A percentile compares a stretch with the other conserved stretches of the same genome.
Conservation (phyloP, 2,329 filamentous ascomycete genomes). For the Ascochyta viciae-villosae region DNA sequence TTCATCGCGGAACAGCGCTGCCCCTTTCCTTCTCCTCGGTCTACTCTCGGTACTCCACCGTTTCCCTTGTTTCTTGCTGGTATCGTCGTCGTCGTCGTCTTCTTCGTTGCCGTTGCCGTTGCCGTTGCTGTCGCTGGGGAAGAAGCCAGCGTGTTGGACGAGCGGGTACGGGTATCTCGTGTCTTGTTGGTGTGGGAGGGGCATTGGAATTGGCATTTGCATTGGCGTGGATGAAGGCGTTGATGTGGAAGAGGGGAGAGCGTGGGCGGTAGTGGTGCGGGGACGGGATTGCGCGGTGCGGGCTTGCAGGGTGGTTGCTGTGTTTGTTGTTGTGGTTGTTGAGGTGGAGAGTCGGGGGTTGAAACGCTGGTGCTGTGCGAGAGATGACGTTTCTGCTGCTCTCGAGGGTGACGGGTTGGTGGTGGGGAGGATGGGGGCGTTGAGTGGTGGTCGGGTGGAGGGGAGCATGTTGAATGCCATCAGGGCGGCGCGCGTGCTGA, state of each 20-base stretch:
- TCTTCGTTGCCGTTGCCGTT: not conserved
- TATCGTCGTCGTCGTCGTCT: conserved; percentile 34
- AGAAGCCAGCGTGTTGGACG: conserved; percentile 54
- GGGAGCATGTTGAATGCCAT: conserved; percentile 35
- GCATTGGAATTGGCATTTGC: conserved; percentile 22
- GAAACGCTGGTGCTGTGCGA: not conserved
- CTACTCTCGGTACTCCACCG: conserved; percentile 40
- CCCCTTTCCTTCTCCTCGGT: conserved; percentile 47
- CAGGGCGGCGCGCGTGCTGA: conserved; percentile 55
- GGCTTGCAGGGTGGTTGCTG: conserved; percentile 30
- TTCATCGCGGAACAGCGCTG: conserved; percentile 62
- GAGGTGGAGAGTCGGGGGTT: not conserved
- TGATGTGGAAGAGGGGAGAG: no score
- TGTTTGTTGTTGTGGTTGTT: conserved; percentile 27
- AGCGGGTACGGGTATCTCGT: conserved; percentile 41
- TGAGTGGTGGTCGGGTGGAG: not conserved
- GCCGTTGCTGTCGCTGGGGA: conserved; percentile 27
- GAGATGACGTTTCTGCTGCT: not conserved
- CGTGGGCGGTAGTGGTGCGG: not conserved
- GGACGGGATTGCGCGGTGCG: conserved; percentile 39
- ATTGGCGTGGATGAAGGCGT: no score
- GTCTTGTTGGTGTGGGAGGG: conserved; percentile 12
- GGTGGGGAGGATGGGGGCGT: conserved; percentile 41
- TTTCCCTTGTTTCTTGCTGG: conserved; percentile 14
- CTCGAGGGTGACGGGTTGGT: conserved; percentile 14